phyloP scores from a whole-genome alignment of 257 asterid genomes.

The Orobanche coerulescens region DNA sequence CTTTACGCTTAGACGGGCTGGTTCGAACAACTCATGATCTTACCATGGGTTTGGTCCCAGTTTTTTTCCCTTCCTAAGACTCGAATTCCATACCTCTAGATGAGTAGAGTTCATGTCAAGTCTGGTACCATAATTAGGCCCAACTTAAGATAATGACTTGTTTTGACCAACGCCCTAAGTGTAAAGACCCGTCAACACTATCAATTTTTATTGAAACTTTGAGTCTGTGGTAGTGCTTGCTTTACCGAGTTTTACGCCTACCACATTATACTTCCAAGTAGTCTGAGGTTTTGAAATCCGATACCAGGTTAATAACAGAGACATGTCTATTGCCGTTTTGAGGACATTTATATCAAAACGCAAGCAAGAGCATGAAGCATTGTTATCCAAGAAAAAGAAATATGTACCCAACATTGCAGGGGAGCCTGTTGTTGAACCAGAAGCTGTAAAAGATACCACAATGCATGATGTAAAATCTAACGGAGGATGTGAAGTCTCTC shows the following conservation, averaged over 20 bases:
- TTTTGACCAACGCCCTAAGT: too few relatives aligned
- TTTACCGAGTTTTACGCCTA: neutral
- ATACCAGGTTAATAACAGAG: conserved; percentile 85
- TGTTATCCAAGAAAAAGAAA: conserved; percentile 42
- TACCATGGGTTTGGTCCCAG: too few relatives aligned
- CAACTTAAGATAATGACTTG: too few relatives aligned
- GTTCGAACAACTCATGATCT: too few relatives aligned
- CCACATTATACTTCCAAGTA: neutral
- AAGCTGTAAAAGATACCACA: conserved; percentile 23
- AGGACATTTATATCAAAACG: conserved; percentile 67
- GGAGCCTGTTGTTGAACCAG: conserved; percentile 27
- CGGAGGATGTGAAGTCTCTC: conserved; percentile 36
- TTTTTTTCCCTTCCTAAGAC: too few relatives aligned
- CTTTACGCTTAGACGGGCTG: too few relatives aligned
- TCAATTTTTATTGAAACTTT: too few relatives aligned
- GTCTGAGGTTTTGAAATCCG: conserved; percentile 21
- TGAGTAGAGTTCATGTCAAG: too few relatives aligned
- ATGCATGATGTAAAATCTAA: conserved; percentile 35
- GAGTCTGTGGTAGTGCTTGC: neutral
- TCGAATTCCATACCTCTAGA: too few relatives aligned
- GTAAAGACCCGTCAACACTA: too few relatives aligned
- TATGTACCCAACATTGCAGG: conserved; percentile 32
- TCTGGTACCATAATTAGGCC: too few relatives aligned
- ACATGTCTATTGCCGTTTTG: conserved; percentile 91
- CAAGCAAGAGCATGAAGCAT: conserved; percentile 57